These are phyloP conservation scores for Mycena maculata DNA, from an alignment of 768 basidiomycete species.

Conservation along the genomic window DNA sequence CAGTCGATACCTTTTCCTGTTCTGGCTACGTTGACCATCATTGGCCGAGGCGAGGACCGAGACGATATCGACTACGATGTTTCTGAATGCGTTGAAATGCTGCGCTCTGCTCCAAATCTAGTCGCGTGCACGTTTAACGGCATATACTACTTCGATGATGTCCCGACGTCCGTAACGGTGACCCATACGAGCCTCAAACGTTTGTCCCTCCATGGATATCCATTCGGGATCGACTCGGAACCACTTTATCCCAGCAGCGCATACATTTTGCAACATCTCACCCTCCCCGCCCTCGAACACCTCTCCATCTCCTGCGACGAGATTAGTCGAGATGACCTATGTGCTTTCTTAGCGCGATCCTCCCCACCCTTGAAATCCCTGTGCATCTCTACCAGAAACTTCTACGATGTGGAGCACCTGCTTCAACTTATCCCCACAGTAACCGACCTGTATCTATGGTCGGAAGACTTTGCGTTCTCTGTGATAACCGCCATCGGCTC, in stretches of 20 bases:
- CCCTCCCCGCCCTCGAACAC: not conserved
- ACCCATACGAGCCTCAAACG: not conserved
- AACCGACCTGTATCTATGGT: not conserved
- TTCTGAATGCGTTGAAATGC: too few relatives aligned
- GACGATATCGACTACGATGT: too few relatives aligned
- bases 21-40: too few relatives aligned
- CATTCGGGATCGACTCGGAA: too few relatives aligned
- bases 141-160: not conserved
- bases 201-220: too few relatives aligned
- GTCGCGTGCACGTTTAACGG: not conserved
- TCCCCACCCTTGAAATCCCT: constrained; percentile 8
- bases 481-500: not conserved
- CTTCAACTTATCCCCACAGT: not conserved
- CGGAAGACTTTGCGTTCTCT: too few relatives aligned
- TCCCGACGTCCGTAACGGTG: not conserved
- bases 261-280: not conserved
- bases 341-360: constrained; percentile 1
- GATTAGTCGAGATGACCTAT: not conserved
- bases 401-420: too few relatives aligned
- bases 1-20: too few relatives aligned
- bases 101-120: too few relatives aligned
- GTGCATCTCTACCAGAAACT: not conserved
- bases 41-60: too few relatives aligned
- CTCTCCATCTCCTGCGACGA: not conserved
- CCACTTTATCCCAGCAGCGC: not conserved